Base-by-base conservation (phyloP, 179 eudicot genomes). In the Silene vulgaris region DNA sequence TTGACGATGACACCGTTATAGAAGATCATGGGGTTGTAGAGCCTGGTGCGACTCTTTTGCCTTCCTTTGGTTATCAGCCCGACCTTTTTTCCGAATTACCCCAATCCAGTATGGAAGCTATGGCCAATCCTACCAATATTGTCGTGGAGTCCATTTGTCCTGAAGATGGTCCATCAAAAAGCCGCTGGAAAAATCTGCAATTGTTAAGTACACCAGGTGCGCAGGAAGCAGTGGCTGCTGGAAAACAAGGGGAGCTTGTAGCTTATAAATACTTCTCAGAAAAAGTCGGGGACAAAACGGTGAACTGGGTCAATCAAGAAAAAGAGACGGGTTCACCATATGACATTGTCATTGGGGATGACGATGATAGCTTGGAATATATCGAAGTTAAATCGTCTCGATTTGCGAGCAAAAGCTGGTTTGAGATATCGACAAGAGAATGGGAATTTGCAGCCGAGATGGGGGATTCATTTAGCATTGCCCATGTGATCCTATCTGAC, bases 371-470 rank as follows among this genome's bases (percentile, higher is more conserved):
- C 65, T 79, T n/a, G 74, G 92, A 95, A 71, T 96, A 80, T 67
- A 79, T 96, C 45, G 99, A 96, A 85, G 99, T 96, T 17, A 96
- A 96, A 77, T 89, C 99, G 26, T 90, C 97, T 21, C 86, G 83
- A 79, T 87, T 83, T 74, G 84, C 79, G 28, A 85, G 77, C 30
- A 93, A 90, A 81, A 87, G 85, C 67, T 96, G 97, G 99, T 90
- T 91, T 54, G 59, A 78, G 43, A 86, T 96, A 84, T 74, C 97
- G 1, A 72, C 82, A 1, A 88, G 96, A 77, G 99, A 96, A 77
- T 96, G 97, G 97, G 93, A 87, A 74, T 91, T 86, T 83, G 97
- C 97, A 9, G 75, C 76, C 8, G 97, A 93, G 77, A 88, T 87
- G 81, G 96, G 92, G 1, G 93, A 93, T 64, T 69, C 86, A 40